Evolutionary conservation across 345 rosid species (phyloP), one percentile per base, ranked within the genome.

Genomic region (Conringia planisiliqua): DNA sequence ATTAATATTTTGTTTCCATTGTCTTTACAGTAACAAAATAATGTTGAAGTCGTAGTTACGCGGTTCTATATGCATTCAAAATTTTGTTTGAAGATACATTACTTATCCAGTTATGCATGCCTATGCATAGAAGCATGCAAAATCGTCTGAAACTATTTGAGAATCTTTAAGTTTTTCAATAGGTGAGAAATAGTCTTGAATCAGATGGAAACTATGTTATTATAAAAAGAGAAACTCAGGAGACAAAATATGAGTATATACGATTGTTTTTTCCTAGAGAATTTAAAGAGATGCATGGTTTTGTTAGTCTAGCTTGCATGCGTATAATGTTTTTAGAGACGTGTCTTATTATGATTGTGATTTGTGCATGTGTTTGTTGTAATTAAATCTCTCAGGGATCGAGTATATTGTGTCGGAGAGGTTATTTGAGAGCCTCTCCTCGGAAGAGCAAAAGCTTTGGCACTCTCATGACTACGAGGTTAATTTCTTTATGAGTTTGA

Each of bases 401-500:
- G 91, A 90, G 68, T 88, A 86, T 57, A 83, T 90, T 57, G 84
- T 88, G 36, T 86, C 96, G 11, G 91, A 90, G 44, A 66, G 50
- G 72, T 68, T 82, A 72, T 90, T 88, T 62, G 88, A 85, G 56
- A 66, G 40, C 26, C 76, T 90, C 57, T 84, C 90, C 0, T 72
- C 78, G 0, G 87, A 85, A 10, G 93, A 90, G 73, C 91, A 90
- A 63, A 88, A 86, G 78, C 87, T 88, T 30, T 90, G 96, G 93
- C 96, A 86, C 66, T 86, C 96, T 14, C 93, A 90, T 78, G 88
- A 88, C 47, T 88, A 85, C 10, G 93, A 90, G 91, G 90, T 90
- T 7, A 39, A 9, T 3, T 22, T 52, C 10, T 18, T 2, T 56
- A 42, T 64, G 30, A 7, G 10, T 7, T 35, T 54, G 8, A n/a